phyloP scores from a whole-genome alignment of 495 filamentous ascomycete species.

The Chaetomium fimeti region DNA sequence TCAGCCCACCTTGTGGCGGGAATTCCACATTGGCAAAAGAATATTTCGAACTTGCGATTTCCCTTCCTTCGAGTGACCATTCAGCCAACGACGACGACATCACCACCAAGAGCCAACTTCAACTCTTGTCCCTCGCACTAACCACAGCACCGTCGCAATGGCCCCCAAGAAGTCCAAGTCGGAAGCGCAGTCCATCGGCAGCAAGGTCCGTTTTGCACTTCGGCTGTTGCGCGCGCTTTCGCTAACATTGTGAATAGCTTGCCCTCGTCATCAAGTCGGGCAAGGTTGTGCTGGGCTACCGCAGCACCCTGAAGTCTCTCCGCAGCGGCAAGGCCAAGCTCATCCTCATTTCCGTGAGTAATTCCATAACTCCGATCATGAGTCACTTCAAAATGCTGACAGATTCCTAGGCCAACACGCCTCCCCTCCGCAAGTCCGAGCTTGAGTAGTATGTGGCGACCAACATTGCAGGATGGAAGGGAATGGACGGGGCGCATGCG shows the following conservation, averaged over 20 bases:
- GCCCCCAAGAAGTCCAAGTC: slow-evolving; percentile 95
- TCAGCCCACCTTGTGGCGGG: slow-evolving; percentile 16
- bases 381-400: background rate
- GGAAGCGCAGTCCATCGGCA: slow-evolving; percentile 85
- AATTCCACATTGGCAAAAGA: slow-evolving; percentile 17
- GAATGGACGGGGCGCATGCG: background rate
- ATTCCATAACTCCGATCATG: slow-evolving; percentile 31
- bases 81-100: slow-evolving; percentile 30
- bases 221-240: background rate
- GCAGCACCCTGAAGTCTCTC: slow-evolving; percentile 93
- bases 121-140: slow-evolving; percentile 14
- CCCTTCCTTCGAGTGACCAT: slow-evolving; percentile 27
- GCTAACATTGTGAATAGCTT: slow-evolving; percentile 42
- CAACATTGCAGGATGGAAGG: background rate
- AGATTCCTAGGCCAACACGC: slow-evolving; percentile 86
- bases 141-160: slow-evolving; percentile 52
- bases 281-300: slow-evolving; percentile 80
- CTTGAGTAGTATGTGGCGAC: slow-evolving; percentile 58
- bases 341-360: slow-evolving; percentile 49
- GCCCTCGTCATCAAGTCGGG: slow-evolving; percentile 96
- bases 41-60: slow-evolving; percentile 28
- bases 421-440: slow-evolving; percentile 92
- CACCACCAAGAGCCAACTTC: slow-evolving; percentile 19
- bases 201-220: slow-evolving; percentile 46
- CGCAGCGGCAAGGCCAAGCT: slow-evolving; percentile 81